Base-by-base conservation (phyloP, 75 land plant genomes). In the Gnetum montanum region DNA sequence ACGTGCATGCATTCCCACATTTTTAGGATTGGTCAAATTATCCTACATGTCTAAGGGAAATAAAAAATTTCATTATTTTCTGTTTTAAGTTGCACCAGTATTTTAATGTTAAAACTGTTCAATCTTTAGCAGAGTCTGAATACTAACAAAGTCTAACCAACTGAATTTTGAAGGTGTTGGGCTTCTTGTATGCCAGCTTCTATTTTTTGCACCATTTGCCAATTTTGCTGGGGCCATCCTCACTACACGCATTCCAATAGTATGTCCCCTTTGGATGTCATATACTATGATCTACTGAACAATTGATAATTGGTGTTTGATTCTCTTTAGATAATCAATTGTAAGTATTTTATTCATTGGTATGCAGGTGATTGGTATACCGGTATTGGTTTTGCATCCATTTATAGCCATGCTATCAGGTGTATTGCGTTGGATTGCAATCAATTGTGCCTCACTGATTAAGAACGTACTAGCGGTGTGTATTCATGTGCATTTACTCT, bases 181-280 rank as follows among this genome's bases (percentile, higher is more conserved):
- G 3, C 53, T 76, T 38, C 65, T 76, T 22, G 3, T 71, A 13
- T 71, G 63, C 60, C 78, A 74, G 44, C 69, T 74, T 25, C 6
- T 58, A 10, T 13, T 61, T 18, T 76, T 65, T 31, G 54, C 75
- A 22, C 40, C 57, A 23, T 5, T 76, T 31, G 59, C 64, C 4
- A 71, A 65, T 34, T 29, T 2, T 15, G 36, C 63, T 12, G 79
- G 79, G 54, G 58, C 66, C 27, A 57, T 70, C 26, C 43, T 41
- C 8, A 23, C 61, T 11, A 61, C 70, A 16, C 75, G 60, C n/a
- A 28, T 53, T 24, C 28, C 70, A 45, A 60, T 61, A 29, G 79
- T 76, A 72, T 38, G 50, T 27, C 4, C 13, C 34, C 20, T 30
- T 44, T 20, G 27, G 8, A 6, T 3, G 6, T 11, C 33, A 24